phyloP scores from a whole-genome alignment of 169 alveolate species.

The Cryptosporidium ubiquitum region DNA sequence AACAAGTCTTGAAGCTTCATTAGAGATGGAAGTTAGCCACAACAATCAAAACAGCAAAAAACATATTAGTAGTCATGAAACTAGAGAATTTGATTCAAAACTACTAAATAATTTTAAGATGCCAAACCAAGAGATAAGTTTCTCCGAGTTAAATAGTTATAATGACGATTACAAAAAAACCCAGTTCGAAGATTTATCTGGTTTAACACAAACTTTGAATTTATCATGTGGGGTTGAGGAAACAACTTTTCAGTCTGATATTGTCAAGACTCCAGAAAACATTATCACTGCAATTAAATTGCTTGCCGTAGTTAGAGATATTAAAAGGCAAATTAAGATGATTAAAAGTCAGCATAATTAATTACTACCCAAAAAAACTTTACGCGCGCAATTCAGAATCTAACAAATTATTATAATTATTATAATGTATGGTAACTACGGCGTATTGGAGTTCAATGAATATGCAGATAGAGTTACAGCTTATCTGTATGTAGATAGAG shows the following conservation, averaged over 20 bases:
- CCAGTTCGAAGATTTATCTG: not conserved
- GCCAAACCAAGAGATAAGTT: not conserved
- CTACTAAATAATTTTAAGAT: not conserved
- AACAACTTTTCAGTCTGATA: not conserved
- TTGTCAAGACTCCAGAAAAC: conserved; percentile 3
- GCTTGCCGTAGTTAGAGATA: conserved; percentile 18
- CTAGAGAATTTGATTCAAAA: not conserved
- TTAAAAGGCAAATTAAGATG: conserved; percentile 27
- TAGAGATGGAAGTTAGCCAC: not conserved
- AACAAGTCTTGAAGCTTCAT: too few species aligned
- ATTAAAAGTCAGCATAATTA: conserved; percentile 10
- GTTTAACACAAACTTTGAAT: not conserved
- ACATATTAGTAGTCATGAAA: not conserved
- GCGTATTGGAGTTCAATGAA: conserved; percentile 3
- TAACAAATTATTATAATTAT: not conserved
- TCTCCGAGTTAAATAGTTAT: not conserved
- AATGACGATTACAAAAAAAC: not conserved
- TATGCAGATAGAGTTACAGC: conserved; percentile 5
- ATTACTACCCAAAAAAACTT: not conserved
- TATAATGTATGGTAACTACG: not conserved
- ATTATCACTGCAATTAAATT: conserved; percentile 21
- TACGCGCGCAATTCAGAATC: not conserved
- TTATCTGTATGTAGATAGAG: not conserved
- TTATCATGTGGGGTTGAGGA: not conserved
- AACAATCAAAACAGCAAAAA: not conserved